Percentiles rank a stretch among this genome's conserved stretches.
Conservation (phyloP, 495 filamentous ascomycete genomes). For the Lophium mytilinum region DNA sequence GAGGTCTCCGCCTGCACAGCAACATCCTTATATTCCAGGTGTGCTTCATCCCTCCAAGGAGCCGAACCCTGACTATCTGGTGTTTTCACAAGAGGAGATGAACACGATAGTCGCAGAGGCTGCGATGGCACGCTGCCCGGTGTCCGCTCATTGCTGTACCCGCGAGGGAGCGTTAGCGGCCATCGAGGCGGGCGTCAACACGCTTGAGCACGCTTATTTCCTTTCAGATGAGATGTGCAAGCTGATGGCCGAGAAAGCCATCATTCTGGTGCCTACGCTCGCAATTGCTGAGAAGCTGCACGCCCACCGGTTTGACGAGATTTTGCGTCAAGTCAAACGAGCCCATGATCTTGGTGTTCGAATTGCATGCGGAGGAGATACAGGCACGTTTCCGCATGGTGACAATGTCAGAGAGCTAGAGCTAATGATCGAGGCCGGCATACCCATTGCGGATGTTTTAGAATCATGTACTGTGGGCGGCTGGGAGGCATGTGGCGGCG, state of each 20-base stretch:
- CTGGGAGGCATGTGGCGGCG: constrained; percentile 46
- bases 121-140: constrained; percentile 32
- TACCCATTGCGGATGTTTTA: constrained; percentile 41
- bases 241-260: neutral
- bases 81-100: constrained; percentile 46
- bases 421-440: constrained; percentile 42
- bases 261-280: neutral
- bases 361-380: constrained; percentile 43
- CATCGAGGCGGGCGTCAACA: constrained; percentile 42
- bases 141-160: constrained; percentile 41
- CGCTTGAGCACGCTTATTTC: constrained; percentile 44
- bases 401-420: constrained; percentile 35
- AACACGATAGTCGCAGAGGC: constrained; percentile 43
- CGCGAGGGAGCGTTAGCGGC: constrained; percentile 41
- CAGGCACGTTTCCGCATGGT: constrained; percentile 44
- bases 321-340: constrained; percentile 28
- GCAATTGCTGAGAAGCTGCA: neutral
- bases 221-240: constrained; percentile 30
- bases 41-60: constrained; percentile 11
- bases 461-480: constrained; percentile 40
- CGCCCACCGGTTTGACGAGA: too few species aligned
- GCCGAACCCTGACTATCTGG: constrained; percentile 37
- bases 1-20: constrained; percentile 34
- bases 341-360: constrained; percentile 39
- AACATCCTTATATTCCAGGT: too few species aligned